Evolutionary conservation across 495 filamentous ascomycete species (phyloP).

Genomic region (Copromyces sp.): DNA sequence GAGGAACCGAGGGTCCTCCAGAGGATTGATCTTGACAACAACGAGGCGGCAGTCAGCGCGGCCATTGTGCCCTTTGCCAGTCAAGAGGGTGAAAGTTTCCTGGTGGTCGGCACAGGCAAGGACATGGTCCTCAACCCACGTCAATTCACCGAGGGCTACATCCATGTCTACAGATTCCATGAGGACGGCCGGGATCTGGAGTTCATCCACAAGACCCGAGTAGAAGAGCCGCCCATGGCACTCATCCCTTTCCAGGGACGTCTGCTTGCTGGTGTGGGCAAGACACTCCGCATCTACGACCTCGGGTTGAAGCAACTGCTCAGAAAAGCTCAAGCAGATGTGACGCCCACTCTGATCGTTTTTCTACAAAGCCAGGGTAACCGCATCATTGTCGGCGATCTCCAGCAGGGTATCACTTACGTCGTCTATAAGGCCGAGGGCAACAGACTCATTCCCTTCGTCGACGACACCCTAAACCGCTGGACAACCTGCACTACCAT

Average conservation of each 20-base stretch:
- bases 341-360: conserved; percentile 72
- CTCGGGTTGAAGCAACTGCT: conserved; percentile 84
- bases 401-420: conserved; percentile 81
- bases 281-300: conserved; percentile 76
- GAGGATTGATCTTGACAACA: conserved; percentile 72
- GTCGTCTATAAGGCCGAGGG: conserved; percentile 89
- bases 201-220: conserved; percentile 90
- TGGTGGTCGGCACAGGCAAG: conserved; percentile 88
- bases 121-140: conserved; percentile 72
- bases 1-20: conserved; percentile 58
- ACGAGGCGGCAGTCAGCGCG: conserved; percentile 85
- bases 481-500: conserved; percentile 84
- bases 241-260: conserved; percentile 87
- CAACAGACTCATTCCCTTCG: conserved; percentile 85
- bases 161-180: conserved; percentile 88
- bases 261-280: conserved; percentile 73
- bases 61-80: conserved; percentile 74
- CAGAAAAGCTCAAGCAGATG: conserved; percentile 76
- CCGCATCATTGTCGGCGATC: conserved; percentile 83
- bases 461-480: conserved; percentile 75
- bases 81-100: conserved; percentile 80
- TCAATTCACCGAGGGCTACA: conserved; percentile 65
- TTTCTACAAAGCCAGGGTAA: conserved; percentile 84
- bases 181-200: conserved; percentile 78
- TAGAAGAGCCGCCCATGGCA: conserved; percentile 81